A percentile compares a stretch with the other conserved stretches of the same genome.
Conservation (phyloP, 2,329 filamentous ascomycete genomes). For the Fusarium protoensiforme region DNA sequence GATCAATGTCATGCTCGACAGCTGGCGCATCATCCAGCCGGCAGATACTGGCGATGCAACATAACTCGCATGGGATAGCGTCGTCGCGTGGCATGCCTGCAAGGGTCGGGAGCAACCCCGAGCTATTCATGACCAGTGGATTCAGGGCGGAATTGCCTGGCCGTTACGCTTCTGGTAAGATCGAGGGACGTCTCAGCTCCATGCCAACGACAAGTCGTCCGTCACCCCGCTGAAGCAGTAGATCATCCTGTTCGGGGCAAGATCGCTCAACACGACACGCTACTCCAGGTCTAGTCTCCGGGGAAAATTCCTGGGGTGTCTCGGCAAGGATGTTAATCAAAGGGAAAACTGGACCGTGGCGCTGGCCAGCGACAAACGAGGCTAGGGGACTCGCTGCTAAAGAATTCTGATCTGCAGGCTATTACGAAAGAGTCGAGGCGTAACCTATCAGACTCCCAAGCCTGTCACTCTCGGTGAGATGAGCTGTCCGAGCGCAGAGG, state of each 20-base stretch:
- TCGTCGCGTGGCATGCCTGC: not conserved
- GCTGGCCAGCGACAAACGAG: not conserved
- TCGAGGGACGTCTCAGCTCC: not conserved
- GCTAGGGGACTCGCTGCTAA: not conserved
- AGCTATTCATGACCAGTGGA: not conserved
- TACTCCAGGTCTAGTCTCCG: not conserved
- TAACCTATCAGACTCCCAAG: not conserved
- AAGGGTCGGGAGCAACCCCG: not conserved
- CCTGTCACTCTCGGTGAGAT: not conserved
- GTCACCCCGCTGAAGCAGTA: not conserved
- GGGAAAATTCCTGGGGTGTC: not conserved
- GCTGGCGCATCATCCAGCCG: not conserved
- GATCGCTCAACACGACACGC: not conserved
- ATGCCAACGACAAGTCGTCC: not conserved
- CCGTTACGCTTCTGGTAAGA: not conserved
- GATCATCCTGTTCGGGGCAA: not conserved
- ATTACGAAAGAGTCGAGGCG: not conserved
- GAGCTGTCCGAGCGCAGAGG: not conserved
- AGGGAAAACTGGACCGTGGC: slow-evolving; percentile 11
- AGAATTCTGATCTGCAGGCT: slow-evolving; percentile 1
- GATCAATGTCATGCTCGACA: not conserved
- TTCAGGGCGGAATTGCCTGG: not conserved
- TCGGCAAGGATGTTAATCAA: not conserved
- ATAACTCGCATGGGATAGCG: not conserved
- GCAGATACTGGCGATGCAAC: not conserved